These are phyloP conservation scores for Thalassia testudinum DNA, from an alignment of 116 monocot species.

Conservation along the genomic window DNA sequence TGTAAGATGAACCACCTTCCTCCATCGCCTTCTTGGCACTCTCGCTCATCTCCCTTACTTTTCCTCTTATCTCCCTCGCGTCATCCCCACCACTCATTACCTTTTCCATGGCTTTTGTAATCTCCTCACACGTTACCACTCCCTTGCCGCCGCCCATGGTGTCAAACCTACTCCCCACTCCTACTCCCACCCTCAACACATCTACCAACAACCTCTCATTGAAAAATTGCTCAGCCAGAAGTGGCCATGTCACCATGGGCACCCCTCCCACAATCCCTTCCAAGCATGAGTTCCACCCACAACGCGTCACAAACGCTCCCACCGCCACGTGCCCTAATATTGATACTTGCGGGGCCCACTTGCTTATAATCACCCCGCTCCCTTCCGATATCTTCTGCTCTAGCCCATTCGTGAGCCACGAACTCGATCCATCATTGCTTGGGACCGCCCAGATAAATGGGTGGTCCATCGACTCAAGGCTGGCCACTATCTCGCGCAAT, in stretches of 20 bases:
- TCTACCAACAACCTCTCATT: constrained; percentile 11
- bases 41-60: neutral
- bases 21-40: constrained; percentile 2
- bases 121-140: neutral
- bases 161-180: constrained; percentile 4
- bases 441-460: constrained; percentile 13
- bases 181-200: constrained; percentile 11
- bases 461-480: constrained; percentile 3
- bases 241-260: constrained; percentile 13
- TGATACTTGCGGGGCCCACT: constrained; percentile 16
- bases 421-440: neutral
- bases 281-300: constrained; percentile 44
- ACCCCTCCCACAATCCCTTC: constrained; percentile 16
- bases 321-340: constrained; percentile 11
- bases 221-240: constrained; percentile 10
- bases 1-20: constrained; percentile 10
- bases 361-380: constrained; percentile 5
- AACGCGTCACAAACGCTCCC: constrained; percentile 21
- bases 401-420: constrained; percentile 9
- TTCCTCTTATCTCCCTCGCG: constrained; percentile 1
- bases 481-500: constrained; percentile 3
- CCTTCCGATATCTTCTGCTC: constrained; percentile 4
- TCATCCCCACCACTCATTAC: neutral
- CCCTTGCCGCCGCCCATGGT: constrained; percentile 5
- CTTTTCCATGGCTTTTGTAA: neutral